Base-by-base conservation (phyloP, 352 stramenopile species). In the Phytophthora pluvialis region DNA sequence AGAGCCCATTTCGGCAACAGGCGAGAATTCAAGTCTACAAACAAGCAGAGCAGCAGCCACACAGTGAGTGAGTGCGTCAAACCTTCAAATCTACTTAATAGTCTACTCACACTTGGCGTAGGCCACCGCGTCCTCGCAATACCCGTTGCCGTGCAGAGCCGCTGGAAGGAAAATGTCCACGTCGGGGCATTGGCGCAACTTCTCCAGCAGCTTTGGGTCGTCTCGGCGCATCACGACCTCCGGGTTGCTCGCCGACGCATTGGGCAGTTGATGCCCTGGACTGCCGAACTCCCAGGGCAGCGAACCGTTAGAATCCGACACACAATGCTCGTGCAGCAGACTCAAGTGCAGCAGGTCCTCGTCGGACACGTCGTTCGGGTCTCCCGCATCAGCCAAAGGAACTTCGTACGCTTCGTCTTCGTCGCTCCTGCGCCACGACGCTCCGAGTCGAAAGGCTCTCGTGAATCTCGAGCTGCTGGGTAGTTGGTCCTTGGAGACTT, bases 111-210 rank as follows among this genome's bases (percentile, higher is more conserved):
- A 81, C 32, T 86, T 82, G 0, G 73, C 50, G 53, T 88, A 88
- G 1, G 72, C 79, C 11, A 74, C 58, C 3, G 55, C 64, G 36
- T 88, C 79, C 45, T 88, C 79, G 46, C 79, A 88, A 38, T 88
- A 88, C 3, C 79, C 79, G 28, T 83, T 68, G 8, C 60, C 60
- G n/a, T 77, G 75, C n/a, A 88, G 38, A 43, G 31, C 21, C 2
- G 7, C 9, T 10, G 76, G 74, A 11, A 85, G 52, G 39, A 74
- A 86, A 45, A 88, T 77, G 40, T 88, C 75, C n/a, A 87, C 54
- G 13, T 81, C 70, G 8, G 76, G 72, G 18, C 78, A 87, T 42
- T 76, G 58, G 2, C 52, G 45, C 5, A 87, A 36, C 40, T 75
- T 66, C 21, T 73, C 47, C 18, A 84, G 44, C 31, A 76, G 42